Evolutionary conservation across 1,284 basidiomycete species (phyloP).

Genomic region (Ustilago shanxiensis): DNA sequence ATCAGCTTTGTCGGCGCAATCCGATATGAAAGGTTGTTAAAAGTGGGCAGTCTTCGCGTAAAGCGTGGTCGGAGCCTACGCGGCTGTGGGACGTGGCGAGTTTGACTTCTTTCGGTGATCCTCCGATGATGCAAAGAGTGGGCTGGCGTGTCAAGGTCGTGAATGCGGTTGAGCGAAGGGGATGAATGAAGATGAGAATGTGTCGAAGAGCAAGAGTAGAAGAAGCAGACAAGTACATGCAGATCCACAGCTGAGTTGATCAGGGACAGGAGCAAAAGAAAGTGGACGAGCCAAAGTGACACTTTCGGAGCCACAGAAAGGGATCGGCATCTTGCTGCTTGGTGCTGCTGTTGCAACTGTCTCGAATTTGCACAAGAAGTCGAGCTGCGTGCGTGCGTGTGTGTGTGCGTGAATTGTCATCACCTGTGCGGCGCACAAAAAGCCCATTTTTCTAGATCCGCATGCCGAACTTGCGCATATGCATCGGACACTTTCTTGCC

Average conservation of each 20-base stretch:
- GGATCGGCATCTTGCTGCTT: slow-evolving; percentile 1
- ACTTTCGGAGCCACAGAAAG: slow-evolving; percentile 7
- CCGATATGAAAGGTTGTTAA: slow-evolving; percentile 1
- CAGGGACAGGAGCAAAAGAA: no score
- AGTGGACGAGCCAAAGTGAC: slow-evolving; percentile 8
- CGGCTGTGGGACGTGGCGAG: neutral
- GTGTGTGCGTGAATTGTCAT: neutral
- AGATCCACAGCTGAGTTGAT: no score
- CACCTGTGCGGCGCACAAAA: slow-evolving; percentile 1
- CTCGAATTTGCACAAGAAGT: neutral
- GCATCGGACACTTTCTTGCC: slow-evolving; percentile 1
- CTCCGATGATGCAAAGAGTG: neutral
- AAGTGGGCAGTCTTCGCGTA: neutral
- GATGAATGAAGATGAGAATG: neutral
- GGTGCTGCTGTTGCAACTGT: neutral
- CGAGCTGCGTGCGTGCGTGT: neutral
- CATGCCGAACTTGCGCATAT: slow-evolving; percentile 3
- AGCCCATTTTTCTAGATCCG: neutral
- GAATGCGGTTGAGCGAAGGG: neutral
- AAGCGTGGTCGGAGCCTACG: neutral
- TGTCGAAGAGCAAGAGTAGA: no score
- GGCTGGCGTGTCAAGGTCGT: neutral
- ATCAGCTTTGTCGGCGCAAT: neutral
- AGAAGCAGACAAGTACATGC: neutral
- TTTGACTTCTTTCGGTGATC: neutral